phyloP scores from a whole-genome alignment of 495 filamentous ascomycete genomes.

The Lichenothelia convexa region DNA sequence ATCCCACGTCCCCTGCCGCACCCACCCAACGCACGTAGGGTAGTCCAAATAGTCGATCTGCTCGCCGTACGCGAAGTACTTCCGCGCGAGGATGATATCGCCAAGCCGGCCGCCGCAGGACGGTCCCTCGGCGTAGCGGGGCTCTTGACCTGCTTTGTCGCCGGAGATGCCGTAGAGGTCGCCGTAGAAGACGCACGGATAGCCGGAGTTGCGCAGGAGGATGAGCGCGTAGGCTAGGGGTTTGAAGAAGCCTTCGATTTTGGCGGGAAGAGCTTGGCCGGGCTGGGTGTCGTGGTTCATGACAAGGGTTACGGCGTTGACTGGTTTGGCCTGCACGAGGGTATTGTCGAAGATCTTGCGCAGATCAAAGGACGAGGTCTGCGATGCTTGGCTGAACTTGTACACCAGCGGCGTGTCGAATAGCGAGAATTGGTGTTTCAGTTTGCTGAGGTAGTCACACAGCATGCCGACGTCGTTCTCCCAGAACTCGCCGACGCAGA shows the following conservation, averaged over 20 bases:
- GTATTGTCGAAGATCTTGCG: slow-evolving; percentile 41
- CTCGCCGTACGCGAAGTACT: slow-evolving; percentile 48
- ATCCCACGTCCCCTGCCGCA: slow-evolving; percentile 24
- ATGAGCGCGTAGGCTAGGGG: slow-evolving; percentile 29
- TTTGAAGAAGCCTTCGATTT: slow-evolving; percentile 18
- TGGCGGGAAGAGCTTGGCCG: slow-evolving; percentile 21
- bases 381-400: slow-evolving; percentile 30
- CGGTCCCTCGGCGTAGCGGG: no score
- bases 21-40: slow-evolving; percentile 49
- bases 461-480: slow-evolving; percentile 27
- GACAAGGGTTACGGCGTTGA: slow-evolving; percentile 37
- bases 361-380: slow-evolving; percentile 28
- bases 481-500: slow-evolving; percentile 64
- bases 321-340: slow-evolving; percentile 36
- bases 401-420: slow-evolving; percentile 53
- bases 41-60: slow-evolving; percentile 53
- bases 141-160: slow-evolving; percentile 31
- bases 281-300: slow-evolving; percentile 25
- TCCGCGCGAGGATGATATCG: slow-evolving; percentile 40
- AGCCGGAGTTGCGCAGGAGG: slow-evolving; percentile 42
- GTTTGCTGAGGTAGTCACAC: slow-evolving; percentile 33
- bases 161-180: slow-evolving; percentile 50
- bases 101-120: no score
- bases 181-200: slow-evolving; percentile 57
- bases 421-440: slow-evolving; percentile 39